Percentiles rank a stretch among this genome's conserved stretches.
These are phyloP conservation scores for Ceratocystis ficicola DNA, from an alignment of 2,329 filamentous ascomycete genomes.

Conservation along the genomic window DNA sequence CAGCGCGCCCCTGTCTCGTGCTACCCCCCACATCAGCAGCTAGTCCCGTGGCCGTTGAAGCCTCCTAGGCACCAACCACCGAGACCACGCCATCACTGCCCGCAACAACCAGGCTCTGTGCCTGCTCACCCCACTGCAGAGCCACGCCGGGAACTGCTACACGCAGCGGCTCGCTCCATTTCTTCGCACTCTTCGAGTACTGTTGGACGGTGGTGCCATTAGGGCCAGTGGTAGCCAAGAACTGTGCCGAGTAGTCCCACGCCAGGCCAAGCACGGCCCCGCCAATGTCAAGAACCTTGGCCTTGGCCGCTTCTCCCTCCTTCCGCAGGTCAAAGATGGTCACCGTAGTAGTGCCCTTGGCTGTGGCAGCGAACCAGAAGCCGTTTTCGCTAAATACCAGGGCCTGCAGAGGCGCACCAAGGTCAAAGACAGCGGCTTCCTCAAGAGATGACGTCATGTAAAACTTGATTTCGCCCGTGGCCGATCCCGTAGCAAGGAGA, in stretches of 20 bases:
- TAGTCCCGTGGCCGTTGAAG: neutral
- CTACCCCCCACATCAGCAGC: neutral
- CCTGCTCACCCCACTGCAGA: constrained; percentile 65
- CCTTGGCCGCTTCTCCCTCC: constrained; percentile 65
- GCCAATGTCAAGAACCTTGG: constrained; percentile 78
- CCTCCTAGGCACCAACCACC: constrained; percentile 42
- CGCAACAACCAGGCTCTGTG: constrained; percentile 61
- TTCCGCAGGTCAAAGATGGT: constrained; percentile 90
- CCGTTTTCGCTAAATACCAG: constrained; percentile 92
- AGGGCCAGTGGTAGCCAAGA: constrained; percentile 67
- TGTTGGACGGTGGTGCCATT: constrained; percentile 78
- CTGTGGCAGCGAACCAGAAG: constrained; percentile 80
- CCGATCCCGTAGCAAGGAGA: constrained; percentile 73
- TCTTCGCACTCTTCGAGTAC: constrained; percentile 75
- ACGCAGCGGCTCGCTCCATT: constrained; percentile 75
- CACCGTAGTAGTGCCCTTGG: constrained; percentile 63
- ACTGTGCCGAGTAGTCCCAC: constrained; percentile 96
- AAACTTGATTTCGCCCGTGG: constrained; percentile 69
- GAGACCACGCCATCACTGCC: constrained; percentile 64
- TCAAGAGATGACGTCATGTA: constrained; percentile 75
- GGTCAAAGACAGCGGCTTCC: constrained; percentile 59
- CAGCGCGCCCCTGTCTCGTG: neutral
- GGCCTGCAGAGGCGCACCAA: constrained; percentile 58
- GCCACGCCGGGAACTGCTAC: constrained; percentile 61
- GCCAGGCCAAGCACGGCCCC: constrained; percentile 60